Percentiles rank a stretch among this genome's conserved stretches.
Evolutionary conservation across 371 early-diverging fungal genomes (phyloP).

Genomic region (Mortierella sp.): DNA sequence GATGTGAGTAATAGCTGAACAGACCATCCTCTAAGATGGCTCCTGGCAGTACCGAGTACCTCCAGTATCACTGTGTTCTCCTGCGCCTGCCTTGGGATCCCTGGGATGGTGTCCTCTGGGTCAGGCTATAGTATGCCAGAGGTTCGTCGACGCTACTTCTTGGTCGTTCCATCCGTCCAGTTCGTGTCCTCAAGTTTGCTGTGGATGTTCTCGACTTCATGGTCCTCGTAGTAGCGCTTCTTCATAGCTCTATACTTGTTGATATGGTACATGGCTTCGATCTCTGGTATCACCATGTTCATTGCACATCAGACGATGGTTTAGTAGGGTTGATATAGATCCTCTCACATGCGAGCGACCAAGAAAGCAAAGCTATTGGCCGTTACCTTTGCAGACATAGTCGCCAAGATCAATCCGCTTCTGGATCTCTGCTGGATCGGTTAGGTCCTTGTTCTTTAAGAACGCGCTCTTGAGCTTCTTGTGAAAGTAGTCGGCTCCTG

Average conservation of each 20-base stretch:
- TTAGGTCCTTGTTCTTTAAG: conserved; percentile 68
- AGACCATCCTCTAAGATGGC: no score
- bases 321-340: background rate
- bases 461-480: conserved; percentile 72
- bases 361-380: no score
- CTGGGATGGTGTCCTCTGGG: no score
- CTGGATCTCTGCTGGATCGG: conserved; percentile 65
- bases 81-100: no score
- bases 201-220: conserved; percentile 28
- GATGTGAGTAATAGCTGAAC: no score
- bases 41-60: no score
- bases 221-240: conserved; percentile 61
- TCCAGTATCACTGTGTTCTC: no score
- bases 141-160: background rate
- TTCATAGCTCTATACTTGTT: conserved; percentile 77
- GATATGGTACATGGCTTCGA: conserved; percentile 80
- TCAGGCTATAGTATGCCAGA: no score
- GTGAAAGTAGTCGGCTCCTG: conserved; percentile 68
- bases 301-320: background rate
- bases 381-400: conserved; percentile 70
- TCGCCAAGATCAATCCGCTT: conserved; percentile 72
- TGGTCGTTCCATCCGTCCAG: conserved; percentile 19
- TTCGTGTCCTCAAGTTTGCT: conserved; percentile 24
- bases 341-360: background rate
- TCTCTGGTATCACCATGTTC: conserved; percentile 54